These are phyloP conservation scores for Leccinum imitatum DNA, from an alignment of 768 basidiomycete genomes.

Conservation along the genomic window DNA sequence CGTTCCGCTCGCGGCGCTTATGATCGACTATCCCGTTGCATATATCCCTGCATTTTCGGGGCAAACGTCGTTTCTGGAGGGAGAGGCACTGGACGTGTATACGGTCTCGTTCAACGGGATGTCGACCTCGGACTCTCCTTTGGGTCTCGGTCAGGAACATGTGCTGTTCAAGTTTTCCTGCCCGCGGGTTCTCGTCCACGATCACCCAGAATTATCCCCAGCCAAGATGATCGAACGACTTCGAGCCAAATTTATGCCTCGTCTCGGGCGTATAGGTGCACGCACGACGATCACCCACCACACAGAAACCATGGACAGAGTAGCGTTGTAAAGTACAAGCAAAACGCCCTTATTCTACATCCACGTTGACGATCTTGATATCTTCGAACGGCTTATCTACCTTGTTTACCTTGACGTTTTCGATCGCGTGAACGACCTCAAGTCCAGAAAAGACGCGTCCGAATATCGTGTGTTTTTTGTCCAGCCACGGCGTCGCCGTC, in stretches of 20 bases:
- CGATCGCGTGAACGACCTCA: constrained; percentile 89
- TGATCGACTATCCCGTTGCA: constrained; percentile 64
- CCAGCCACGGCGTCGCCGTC: constrained; percentile 89
- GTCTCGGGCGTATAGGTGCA: constrained; percentile 28
- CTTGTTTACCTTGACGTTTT: constrained; percentile 85
- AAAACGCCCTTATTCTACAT: constrained; percentile 53
- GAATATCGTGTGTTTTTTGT: constrained; percentile 91
- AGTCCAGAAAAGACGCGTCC: constrained; percentile 84
- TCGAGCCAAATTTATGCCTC: constrained; percentile 32
- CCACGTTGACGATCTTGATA: constrained; percentile 84
- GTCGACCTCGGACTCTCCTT: not conserved
- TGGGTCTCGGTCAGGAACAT: constrained; percentile 25
- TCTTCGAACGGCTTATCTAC: constrained; percentile 89
- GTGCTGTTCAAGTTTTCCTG: constrained; percentile 58
- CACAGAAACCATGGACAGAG: constrained; percentile 43
- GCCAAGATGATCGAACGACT: constrained; percentile 33
- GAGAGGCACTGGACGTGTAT: constrained; percentile 51
- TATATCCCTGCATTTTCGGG: constrained; percentile 45
- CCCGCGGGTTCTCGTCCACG: constrained; percentile 34
- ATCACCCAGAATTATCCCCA: constrained; percentile 16
- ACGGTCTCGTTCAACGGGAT: constrained; percentile 26
- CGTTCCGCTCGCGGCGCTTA: constrained; percentile 55
- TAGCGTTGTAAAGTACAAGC: constrained; percentile 41
- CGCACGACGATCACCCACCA: constrained; percentile 31
- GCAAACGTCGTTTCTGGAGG: constrained; percentile 42